A percentile compares a stretch with the other conserved stretches of the same genome.
phyloP scores from a whole-genome alignment of 1,284 basidiomycete genomes.

The Sanghuangporus weigelae region DNA sequence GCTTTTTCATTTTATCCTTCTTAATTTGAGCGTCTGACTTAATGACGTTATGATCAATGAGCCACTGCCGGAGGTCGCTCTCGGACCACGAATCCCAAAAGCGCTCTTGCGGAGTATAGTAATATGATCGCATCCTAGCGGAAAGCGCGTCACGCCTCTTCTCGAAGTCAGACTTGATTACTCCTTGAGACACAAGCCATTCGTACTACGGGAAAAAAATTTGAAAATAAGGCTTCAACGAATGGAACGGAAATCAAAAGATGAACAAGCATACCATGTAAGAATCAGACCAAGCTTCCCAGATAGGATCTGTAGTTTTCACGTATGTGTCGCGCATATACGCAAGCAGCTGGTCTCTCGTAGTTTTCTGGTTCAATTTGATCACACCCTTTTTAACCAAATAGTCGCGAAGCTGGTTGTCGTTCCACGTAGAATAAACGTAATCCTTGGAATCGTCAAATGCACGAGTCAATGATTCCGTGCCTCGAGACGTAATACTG shows the following conservation, averaged over 20 bases:
- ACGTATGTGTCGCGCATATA: slow-evolving; percentile 71
- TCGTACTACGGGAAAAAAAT: slow-evolving; percentile 42
- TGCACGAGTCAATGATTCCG: slow-evolving; percentile 47
- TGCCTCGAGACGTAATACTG: slow-evolving; percentile 43
- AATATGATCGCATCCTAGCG: slow-evolving; percentile 72
- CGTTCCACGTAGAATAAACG: slow-evolving; percentile 84
- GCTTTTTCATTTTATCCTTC: slow-evolving; percentile 73
- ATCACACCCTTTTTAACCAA: slow-evolving; percentile 72
- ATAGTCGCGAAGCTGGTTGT: slow-evolving; percentile 64
- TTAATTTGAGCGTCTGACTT: slow-evolving; percentile 66
- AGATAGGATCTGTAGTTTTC: slow-evolving; percentile 56
- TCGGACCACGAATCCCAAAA: slow-evolving; percentile 74
- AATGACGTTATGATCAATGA: slow-evolving; percentile 63
- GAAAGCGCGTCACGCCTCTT: slow-evolving; percentile 68
- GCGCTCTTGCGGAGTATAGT: slow-evolving; percentile 51
- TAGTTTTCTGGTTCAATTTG: slow-evolving; percentile 57
- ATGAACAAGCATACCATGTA: slow-evolving; percentile 56
- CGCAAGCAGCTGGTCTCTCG: slow-evolving; percentile 60
- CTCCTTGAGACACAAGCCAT: slow-evolving; percentile 79
- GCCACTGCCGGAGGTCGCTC: slow-evolving; percentile 62
- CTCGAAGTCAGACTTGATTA: slow-evolving; percentile 55
- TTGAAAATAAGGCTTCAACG: background rate
- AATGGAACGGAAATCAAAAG: background rate
- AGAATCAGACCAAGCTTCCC: slow-evolving; percentile 81
- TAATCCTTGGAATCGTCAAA: slow-evolving; percentile 82